Evolutionary conservation across 2,329 filamentous ascomycete species (phyloP), one percentile per base, ranked within the genome.

Genomic region (Botrytis medusae): DNA sequence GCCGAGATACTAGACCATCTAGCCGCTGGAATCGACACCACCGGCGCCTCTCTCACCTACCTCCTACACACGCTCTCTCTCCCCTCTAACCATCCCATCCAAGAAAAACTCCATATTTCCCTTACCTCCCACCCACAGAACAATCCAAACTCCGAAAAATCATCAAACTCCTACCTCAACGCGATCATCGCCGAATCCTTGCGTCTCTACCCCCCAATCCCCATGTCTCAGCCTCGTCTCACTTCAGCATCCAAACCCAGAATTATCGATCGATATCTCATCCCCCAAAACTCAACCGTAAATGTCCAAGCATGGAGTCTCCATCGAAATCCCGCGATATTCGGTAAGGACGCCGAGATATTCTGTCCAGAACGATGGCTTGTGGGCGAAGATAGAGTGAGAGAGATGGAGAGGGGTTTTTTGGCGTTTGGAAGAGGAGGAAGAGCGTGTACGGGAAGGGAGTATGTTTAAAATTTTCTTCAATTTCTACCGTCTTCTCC

Each of bases 281-380:
- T 91, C 25, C 88, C 89, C 0, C 84, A 81, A 57, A 82, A 84
- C 8, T 87, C 88, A 0, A 84, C 89, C 59, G 89, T 90, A 69
- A 90, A 89, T 79, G 87, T 86, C 75, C 89, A 91, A 80, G 86
- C 89, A 1, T 88, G 86, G 78, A 90, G 88, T 18, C 84, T 90
- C 48, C 88, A 91, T 75, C 85, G 86, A 32, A 87, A 91, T 76
- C 80, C 83, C 18, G 86, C 90, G 72, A 91, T 94, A 1, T 98
- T 97, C 80, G 90, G 64, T 0, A 29, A 91, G 1, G 87, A 94
- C 61, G 92, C 94, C 0, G 92, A 97, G 74, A 83, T 82, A 9
- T 98, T 95, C 79, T 86, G 91, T 69, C 95, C 95, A 0, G 92
- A 95, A 73, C 87, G 95, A 77, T 98, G 95, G 95, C 88, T 97